Evolutionary conservation across 225 moss, liverwort and hornwort genomes (phyloP).

Genomic region (Pseudoscleropodium purum): DNA sequence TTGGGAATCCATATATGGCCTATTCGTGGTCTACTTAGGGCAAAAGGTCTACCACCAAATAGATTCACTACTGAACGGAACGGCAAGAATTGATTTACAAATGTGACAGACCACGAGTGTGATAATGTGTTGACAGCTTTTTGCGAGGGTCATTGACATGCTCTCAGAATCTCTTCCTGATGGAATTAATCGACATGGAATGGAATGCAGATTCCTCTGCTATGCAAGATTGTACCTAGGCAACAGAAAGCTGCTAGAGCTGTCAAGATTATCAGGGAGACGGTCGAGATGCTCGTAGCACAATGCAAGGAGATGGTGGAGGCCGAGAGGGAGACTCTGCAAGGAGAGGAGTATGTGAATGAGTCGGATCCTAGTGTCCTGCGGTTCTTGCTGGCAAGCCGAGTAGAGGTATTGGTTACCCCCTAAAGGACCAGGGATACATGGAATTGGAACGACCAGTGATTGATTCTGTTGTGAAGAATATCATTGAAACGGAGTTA

Average conservation of each 20-base stretch:
- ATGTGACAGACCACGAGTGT: background rate
- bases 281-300: conserved; percentile 71
- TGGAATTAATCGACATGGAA: background rate
- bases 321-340: conserved; percentile 80
- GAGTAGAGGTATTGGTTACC: conserved; percentile 60
- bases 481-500: background rate
- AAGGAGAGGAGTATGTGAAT: conserved; percentile 97
- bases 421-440: background rate
- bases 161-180: background rate
- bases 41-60: background rate
- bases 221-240: conserved; percentile 88
- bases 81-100: background rate
- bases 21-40: too few species aligned
- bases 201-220: conserved; percentile 59
- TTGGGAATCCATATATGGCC: too few species aligned
- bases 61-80: background rate
- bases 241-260: conserved; percentile 92
- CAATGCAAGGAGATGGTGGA: conserved; percentile 89
- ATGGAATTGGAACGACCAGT: background rate
- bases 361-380: conserved; percentile 95
- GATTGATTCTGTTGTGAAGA: background rate
- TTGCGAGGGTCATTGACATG: background rate
- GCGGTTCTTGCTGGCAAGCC: conserved; percentile 92
- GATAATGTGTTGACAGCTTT: background rate
- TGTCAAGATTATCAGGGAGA: conserved; percentile 65